Evolutionary conservation across 1,284 basidiomycete genomes (phyloP).

Genomic region (Ceratobasidium sp.): DNA sequence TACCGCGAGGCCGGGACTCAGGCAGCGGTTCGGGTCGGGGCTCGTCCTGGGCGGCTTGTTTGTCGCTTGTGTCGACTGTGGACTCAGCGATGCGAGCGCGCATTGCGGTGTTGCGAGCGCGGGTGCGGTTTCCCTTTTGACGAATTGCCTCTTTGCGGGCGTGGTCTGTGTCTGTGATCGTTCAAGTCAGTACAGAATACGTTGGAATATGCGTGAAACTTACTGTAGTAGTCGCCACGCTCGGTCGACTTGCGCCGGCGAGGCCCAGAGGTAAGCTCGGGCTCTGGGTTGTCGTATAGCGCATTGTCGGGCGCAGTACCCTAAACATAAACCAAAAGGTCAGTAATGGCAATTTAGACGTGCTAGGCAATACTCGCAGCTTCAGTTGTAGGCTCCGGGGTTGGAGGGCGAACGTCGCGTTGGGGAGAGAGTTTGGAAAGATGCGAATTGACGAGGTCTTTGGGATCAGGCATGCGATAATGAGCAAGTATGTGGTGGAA

Average conservation of each 20-base stretch:
- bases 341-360: no score
- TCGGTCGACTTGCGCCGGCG: neutral
- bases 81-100: neutral
- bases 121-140: neutral
- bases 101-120: neutral
- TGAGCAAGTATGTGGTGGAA: neutral
- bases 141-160: neutral
- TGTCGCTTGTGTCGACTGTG: neutral
- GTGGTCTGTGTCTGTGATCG: no score
- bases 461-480: neutral
- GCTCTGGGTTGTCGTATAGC: neutral
- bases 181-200: neutral
- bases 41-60: neutral
- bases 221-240: neutral
- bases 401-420: conserved; percentile 6
- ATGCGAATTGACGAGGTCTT: neutral
- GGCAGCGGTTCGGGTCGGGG: neutral
- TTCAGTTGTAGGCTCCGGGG: neutral
- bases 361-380: neutral
- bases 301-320: neutral
- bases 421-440: neutral
- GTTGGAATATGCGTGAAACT: neutral
- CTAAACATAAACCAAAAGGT: no score
- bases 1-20: neutral
- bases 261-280: neutral